phyloP scores from a whole-genome alignment of 2,329 filamentous ascomycete genomes.

The Penicillium sp. region DNA sequence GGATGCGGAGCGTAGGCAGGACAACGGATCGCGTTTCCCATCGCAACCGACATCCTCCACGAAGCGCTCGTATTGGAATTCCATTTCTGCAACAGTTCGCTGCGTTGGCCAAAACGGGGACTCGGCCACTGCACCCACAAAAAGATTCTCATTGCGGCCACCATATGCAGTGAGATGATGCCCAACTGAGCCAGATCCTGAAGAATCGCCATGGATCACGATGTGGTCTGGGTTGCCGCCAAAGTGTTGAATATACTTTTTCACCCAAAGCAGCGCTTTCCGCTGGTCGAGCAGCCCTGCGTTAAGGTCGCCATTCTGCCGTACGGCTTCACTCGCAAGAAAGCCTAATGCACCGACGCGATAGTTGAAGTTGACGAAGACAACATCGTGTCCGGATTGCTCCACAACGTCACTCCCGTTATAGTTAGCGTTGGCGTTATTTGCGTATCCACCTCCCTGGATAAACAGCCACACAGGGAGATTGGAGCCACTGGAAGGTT shows the following conservation, averaged over 20 bases:
- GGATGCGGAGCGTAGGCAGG: slow-evolving; percentile 44
- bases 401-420: slow-evolving; percentile 55
- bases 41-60: slow-evolving; percentile 43
- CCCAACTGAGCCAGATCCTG: slow-evolving; percentile 56
- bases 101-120: slow-evolving; percentile 47
- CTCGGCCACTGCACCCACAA: slow-evolving; percentile 47
- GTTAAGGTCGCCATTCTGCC: slow-evolving; percentile 55
- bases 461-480: slow-evolving; percentile 59
- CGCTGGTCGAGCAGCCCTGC: slow-evolving; percentile 61
- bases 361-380: slow-evolving; percentile 69
- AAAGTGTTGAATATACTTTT: slow-evolving; percentile 53
- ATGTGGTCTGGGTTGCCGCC: slow-evolving; percentile 57
- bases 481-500: slow-evolving; percentile 38
- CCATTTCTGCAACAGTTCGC: slow-evolving; percentile 43
- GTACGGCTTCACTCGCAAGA: slow-evolving; percentile 54
- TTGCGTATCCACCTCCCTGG: slow-evolving; percentile 56
- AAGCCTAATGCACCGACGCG: slow-evolving; percentile 61
- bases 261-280: slow-evolving; percentile 57
- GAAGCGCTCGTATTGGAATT: slow-evolving; percentile 48
- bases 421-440: slow-evolving; percentile 48
- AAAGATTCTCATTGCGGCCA: slow-evolving; percentile 45
- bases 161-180: slow-evolving; percentile 51
- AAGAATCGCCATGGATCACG: slow-evolving; percentile 58
- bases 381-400: slow-evolving; percentile 53
- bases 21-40: slow-evolving; percentile 33